Percentiles rank a stretch among this genome's conserved stretches.
These are phyloP conservation scores for Backusella circina DNA, from an alignment of 192 early-diverging fungal species.

Conservation along the genomic window DNA sequence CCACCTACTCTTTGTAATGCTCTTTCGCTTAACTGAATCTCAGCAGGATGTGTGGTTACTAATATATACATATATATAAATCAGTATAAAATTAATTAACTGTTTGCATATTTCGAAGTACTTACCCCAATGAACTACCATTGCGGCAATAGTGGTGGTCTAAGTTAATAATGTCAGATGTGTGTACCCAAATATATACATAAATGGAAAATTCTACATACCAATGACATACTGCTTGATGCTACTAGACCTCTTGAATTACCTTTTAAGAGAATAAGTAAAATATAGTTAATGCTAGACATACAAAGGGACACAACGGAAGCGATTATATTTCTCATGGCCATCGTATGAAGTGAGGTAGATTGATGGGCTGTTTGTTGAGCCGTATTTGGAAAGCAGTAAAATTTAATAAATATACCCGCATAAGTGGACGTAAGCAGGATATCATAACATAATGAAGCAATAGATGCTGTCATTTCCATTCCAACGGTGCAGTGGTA, in stretches of 20 bases:
- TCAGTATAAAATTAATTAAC: neutral
- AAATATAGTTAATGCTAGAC: conserved; percentile 31
- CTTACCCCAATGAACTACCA: conserved; percentile 18
- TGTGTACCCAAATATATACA: neutral
- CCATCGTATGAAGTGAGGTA: conserved; percentile 18
- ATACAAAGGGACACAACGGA: conserved; percentile 33
- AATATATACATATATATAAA: neutral
- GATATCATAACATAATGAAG: conserved; percentile 20
- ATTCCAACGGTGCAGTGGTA: conserved; percentile 23
- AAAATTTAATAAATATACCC: conserved; percentile 14
- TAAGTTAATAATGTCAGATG: neutral
- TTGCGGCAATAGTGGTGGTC: conserved; percentile 6
- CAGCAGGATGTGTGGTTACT: conserved; percentile 23
- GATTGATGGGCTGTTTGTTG: conserved; percentile 26
- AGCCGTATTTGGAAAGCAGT: conserved; percentile 12
- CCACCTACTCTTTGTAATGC: conserved; percentile 9
- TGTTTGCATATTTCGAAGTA: neutral
- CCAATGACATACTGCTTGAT: conserved; percentile 37
- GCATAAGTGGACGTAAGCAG: conserved; percentile 6
- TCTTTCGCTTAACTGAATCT: conserved; percentile 19
- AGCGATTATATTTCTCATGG: conserved; percentile 37
- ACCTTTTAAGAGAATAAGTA: conserved; percentile 35
- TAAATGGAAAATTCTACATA: neutral
- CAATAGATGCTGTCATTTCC: conserved; percentile 10
- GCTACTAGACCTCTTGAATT: conserved; percentile 38